Base-by-base conservation (phyloP, 345 rosid species). In the Ricinus communis region DNA sequence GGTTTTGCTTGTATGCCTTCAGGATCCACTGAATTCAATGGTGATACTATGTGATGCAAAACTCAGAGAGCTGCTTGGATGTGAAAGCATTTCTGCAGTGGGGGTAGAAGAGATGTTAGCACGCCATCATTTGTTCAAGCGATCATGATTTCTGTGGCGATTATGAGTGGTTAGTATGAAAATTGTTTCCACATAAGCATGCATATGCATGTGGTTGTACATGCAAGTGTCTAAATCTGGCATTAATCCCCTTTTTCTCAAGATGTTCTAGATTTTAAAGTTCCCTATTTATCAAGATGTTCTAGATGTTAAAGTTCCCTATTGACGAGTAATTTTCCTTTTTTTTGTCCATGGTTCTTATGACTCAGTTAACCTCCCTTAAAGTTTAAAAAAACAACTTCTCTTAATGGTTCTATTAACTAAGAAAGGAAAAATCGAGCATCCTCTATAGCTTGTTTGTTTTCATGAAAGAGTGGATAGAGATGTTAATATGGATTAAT, bases 41-140 rank as follows among this genome's bases (percentile, higher is more conserved):
- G 95, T 80, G 74, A 91, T 93, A 62, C 71, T 80, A 52, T 93
- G 98, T 70, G 94, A 93, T 72, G 87, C 68, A 70, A 88, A 88
- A 83, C 96, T 93, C 65, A 79, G 68, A 0, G 93, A 87, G 62
- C 98, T 93, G 74, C 91, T 93, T 56, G 93, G 94, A 70, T 93
- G 91, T 73, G 95, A 93, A 73, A 87, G 93, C 88, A 88, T 93
- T 49, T 90, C 94, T 77, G 91, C 90, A 21, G 81, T 87, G 81
- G 94, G 94, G 73, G 85, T 93, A 74, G 84, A 76, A 16, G 90
- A 87, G 85, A 77, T 82, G 85, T 72, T 91, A 77, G 84, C 85
- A 8, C 87, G 88, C 50, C 88, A 86, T 74, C 93, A 88, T 80
- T 84, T 91, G 75, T 80, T 85, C 77, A 85, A 82, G 81, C 80